Evolutionary conservation across 2,329 filamentous ascomycete genomes (phyloP).

Genomic region (Penicillium sp.): DNA sequence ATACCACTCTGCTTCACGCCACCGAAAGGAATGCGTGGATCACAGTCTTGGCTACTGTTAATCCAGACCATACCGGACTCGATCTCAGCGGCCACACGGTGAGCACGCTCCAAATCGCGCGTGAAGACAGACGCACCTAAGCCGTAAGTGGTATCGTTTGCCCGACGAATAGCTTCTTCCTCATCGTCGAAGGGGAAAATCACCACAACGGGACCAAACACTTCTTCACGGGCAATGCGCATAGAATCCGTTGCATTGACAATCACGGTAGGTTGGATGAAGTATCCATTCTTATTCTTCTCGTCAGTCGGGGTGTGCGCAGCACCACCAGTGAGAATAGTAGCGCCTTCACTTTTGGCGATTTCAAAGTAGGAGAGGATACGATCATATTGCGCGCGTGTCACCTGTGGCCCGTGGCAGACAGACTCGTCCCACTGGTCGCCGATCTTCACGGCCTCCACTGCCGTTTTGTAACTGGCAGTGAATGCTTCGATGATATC

Average conservation of each 20-base stretch:
- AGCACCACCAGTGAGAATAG: slow-evolving; percentile 38
- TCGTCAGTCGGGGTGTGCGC: slow-evolving; percentile 30
- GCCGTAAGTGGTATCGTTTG: slow-evolving; percentile 45
- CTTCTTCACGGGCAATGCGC: slow-evolving; percentile 42
- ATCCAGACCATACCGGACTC: slow-evolving; percentile 50
- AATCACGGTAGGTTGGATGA: slow-evolving; percentile 42
- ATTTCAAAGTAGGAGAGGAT: slow-evolving; percentile 45
- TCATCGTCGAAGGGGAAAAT: slow-evolving; percentile 41
- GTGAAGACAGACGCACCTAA: slow-evolving; percentile 46
- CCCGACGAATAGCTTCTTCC: slow-evolving; percentile 38
- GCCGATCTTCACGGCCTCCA: slow-evolving; percentile 41
- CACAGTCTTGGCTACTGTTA: slow-evolving; percentile 45
- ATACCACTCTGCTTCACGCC: slow-evolving; percentile 50
- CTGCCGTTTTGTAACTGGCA: slow-evolving; percentile 34
- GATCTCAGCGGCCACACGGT: slow-evolving; percentile 43
- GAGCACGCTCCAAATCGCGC: slow-evolving; percentile 40
- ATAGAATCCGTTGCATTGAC: slow-evolving; percentile 36
- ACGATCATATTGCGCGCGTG: slow-evolving; percentile 45
- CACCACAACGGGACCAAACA: slow-evolving; percentile 46
- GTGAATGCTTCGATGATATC: slow-evolving; percentile 49
- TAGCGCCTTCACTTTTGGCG: slow-evolving; percentile 44
- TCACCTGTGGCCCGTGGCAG: slow-evolving; percentile 47
- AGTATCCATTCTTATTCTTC: slow-evolving; percentile 40
- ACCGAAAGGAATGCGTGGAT: slow-evolving; percentile 43
- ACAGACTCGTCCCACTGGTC: slow-evolving; percentile 44